These are phyloP conservation scores for Linaria vulgaris DNA, from an alignment of 257 asterid genomes.

Conservation along the genomic window DNA sequence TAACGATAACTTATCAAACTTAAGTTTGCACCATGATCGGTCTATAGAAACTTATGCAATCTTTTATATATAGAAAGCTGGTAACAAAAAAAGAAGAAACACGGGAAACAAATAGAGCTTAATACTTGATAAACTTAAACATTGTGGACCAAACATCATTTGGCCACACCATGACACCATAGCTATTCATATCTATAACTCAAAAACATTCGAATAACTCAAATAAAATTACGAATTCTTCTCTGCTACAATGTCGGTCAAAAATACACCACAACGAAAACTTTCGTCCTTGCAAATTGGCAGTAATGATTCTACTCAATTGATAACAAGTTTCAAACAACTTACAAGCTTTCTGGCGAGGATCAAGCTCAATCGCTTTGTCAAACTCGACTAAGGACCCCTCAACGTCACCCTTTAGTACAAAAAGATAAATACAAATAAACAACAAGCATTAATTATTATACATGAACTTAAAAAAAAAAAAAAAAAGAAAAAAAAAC, in stretches of 20 bases:
- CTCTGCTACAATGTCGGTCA: too few relatives aligned
- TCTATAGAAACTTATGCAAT: neutral
- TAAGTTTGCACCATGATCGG: constrained; percentile 6
- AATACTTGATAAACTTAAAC: neutral
- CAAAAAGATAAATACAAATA: constrained; percentile 2
- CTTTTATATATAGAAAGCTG: too few relatives aligned
- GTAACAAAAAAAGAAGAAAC: neutral
- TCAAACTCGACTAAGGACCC: constrained; percentile 86
- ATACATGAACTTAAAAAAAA: neutral
- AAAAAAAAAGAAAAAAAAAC: neutral
- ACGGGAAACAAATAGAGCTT: too few relatives aligned
- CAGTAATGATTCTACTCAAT: neutral
- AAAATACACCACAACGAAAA: neutral
- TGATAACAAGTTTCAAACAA: constrained; percentile 10
- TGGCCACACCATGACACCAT: neutral
- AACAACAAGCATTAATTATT: constrained; percentile 1
- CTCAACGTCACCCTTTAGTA: constrained; percentile 72
- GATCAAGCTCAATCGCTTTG: constrained; percentile 82
- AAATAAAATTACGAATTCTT: too few relatives aligned
- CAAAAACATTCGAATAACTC: too few relatives aligned
- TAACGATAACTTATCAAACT: neutral
- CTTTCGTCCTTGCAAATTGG: neutral
- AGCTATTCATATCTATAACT: too few relatives aligned
- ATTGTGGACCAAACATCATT: neutral
- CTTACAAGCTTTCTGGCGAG: constrained; percentile 82